A percentile compares a stretch with the other conserved stretches of the same genome.
Conservation (phyloP, 2,329 filamentous ascomycete genomes). For the Fusarium sp. region DNA sequence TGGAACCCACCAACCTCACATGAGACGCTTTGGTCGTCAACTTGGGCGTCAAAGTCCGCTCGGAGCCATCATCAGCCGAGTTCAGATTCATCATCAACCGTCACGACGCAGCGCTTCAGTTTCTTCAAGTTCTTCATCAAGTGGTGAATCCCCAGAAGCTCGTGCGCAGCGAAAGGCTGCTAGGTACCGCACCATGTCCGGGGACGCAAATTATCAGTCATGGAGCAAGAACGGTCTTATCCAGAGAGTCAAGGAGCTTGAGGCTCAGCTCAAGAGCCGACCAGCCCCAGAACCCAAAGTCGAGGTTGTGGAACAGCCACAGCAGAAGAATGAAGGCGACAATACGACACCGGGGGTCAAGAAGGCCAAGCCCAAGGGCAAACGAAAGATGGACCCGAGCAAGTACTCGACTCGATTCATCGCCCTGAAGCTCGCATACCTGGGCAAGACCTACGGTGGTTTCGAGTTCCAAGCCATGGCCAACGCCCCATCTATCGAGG, state of each 20-base stretch:
- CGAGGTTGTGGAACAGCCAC: neutral
- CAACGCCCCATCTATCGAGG: constrained; percentile 84
- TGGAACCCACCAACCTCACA: constrained; percentile 45
- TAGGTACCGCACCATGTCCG: constrained; percentile 47
- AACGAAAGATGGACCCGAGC: constrained; percentile 77
- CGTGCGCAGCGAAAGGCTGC: constrained; percentile 24
- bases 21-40: constrained; percentile 43
- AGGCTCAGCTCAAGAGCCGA: constrained; percentile 70
- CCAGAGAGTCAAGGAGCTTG: constrained; percentile 74
- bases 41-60: constrained; percentile 45
- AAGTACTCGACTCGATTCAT: constrained; percentile 87
- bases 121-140: constrained; percentile 32
- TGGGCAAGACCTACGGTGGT: constrained; percentile 91
- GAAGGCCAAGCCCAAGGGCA: constrained; percentile 55
- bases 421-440: constrained; percentile 92
- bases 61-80: constrained; percentile 29
- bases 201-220: constrained; percentile 65
- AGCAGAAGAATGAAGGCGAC: constrained; percentile 7
- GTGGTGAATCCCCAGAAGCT: constrained; percentile 36
- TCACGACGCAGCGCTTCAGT: constrained; percentile 8
- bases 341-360: constrained; percentile 21
- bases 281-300: constrained; percentile 40
- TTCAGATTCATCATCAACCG: constrained; percentile 17
- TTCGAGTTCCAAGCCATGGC: constrained; percentile 87
- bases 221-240: constrained; percentile 79